Evolutionary conservation across 176 grass and related monocot genomes (phyloP), one percentile per base, ranked within the genome.

Genomic region (Zizania latifolia): DNA sequence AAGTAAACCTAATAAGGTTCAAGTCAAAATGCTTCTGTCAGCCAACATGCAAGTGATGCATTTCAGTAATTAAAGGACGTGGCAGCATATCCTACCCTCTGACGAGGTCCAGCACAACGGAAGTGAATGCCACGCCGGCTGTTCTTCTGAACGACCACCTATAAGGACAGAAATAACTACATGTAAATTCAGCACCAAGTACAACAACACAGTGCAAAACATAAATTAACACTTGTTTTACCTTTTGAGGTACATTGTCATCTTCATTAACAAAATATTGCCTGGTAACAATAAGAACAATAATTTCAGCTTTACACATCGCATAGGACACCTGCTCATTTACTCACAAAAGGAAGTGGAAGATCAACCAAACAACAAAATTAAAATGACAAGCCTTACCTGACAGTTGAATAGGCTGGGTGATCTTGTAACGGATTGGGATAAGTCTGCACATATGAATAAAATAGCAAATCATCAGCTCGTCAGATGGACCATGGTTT

Each of bases 251-350:
- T 14, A 99, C 95, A 58, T 89, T 94, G 60, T 99, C 95, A 86
- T 99, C 95, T 53, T 79, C 61, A 71, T 99, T 54, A 39, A 99
- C 95, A 62, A 93, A 99, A 67, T 99, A 99, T 36, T 99, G 95
- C 84, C 95, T 99, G 82, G 17, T 45, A 84, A 51, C 15, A 2
- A 77, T 30, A 77, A 63, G 61, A 77, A 85, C 10, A 66, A 17
- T 77, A 55, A 17, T 23, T 65, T 4, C 53, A 81, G 75, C 8
- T 40, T 53, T 61, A 38, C 58, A 85, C 29, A 62, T 75, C 30
- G 28, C 38, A 71, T 9, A 79, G 23, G 38, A 61, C 71, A 10
- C 51, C 76, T 72, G 72, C 22, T 33, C 21, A 40, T 5, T 66
- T 34, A 50, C 64, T 34, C 29, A 22, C 21, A 36, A 83, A 48